These are phyloP conservation scores for Malassezia equina DNA, from an alignment of 1,284 basidiomycete genomes.

Conservation along the genomic window DNA sequence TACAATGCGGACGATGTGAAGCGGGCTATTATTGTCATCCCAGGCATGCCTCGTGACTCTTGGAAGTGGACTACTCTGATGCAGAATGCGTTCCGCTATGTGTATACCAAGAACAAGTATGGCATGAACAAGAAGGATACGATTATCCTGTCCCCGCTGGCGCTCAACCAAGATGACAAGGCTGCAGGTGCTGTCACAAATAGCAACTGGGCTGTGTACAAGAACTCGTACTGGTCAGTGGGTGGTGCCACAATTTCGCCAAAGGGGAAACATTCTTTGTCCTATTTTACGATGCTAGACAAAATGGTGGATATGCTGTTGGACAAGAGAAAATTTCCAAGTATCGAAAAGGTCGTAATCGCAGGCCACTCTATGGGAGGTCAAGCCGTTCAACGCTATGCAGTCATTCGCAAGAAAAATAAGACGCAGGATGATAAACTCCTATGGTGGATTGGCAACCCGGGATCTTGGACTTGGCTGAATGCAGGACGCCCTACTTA, in stretches of 20 bases:
- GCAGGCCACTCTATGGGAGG: constrained; percentile 43
- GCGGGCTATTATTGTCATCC: constrained; percentile 34
- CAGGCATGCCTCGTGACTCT: constrained; percentile 32
- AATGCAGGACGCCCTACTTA: background rate
- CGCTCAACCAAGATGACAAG: constrained; percentile 30
- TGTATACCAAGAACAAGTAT: background rate
- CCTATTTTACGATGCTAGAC: constrained; percentile 31
- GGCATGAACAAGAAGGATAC: constrained; percentile 22
- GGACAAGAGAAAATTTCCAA: constrained; percentile 27
- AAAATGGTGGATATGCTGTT: constrained; percentile 32
- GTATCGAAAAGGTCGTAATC: constrained; percentile 37
- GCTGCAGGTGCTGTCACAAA: constrained; percentile 25
- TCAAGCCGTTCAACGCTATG: constrained; percentile 29
- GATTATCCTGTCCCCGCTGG: constrained; percentile 31
- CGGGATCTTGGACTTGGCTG: constrained; percentile 13
- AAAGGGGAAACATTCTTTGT: constrained; percentile 14
- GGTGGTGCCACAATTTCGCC: constrained; percentile 25
- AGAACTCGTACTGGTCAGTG: constrained; percentile 27
- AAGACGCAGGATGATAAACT: constrained; percentile 23
- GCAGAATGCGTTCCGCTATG: constrained; percentile 26
- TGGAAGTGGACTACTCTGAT: constrained; percentile 40
- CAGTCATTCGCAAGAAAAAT: constrained; percentile 31
- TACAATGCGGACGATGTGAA: constrained; percentile 28
- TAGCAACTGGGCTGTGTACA: constrained; percentile 28
- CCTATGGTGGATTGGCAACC: constrained; percentile 22